These are phyloP conservation scores for Lipomyces yamanashiensis DNA, from an alignment of 805 yeast species.

Conservation along the genomic window DNA sequence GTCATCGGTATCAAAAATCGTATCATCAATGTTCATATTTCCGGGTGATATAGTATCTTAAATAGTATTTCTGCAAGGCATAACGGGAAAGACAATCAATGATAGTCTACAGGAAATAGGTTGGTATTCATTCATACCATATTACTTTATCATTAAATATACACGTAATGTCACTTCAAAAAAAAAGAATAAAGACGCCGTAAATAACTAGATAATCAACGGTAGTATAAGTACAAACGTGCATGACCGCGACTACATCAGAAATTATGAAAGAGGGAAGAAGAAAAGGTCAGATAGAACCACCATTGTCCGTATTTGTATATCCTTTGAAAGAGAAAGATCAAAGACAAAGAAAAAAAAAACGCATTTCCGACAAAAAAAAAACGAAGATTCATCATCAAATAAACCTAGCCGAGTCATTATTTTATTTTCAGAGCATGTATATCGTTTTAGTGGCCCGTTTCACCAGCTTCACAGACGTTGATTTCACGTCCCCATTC, in stretches of 20 bases:
- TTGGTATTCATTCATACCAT: background rate
- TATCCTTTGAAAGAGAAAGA: background rate
- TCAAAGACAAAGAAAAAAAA: too few species aligned
- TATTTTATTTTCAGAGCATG: too few species aligned
- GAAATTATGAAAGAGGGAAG: slow-evolving; percentile 1
- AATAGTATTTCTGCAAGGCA: too few species aligned
- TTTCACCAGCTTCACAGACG: slow-evolving; percentile 73
- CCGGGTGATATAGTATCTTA: too few species aligned
- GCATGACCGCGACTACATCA: background rate
- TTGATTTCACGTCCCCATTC: slow-evolving; percentile 95
- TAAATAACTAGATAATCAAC: background rate
- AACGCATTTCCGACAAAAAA: background rate
- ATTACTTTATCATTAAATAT: slow-evolving; percentile 8
- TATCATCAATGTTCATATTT: too few species aligned
- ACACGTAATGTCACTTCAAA: slow-evolving; percentile 3
- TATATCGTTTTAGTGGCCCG: slow-evolving; percentile 36
- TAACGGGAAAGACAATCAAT: too few species aligned
- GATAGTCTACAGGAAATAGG: background rate
- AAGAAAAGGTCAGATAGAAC: too few species aligned
- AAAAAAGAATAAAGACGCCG: slow-evolving; percentile 2
- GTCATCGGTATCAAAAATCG: too few species aligned
- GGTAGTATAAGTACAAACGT: background rate
- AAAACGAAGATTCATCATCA: background rate
- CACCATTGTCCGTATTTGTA: background rate
- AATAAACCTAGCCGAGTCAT: background rate